Evolutionary conservation across 2,329 filamentous ascomycete species (phyloP).

Genomic region (Fusarium tjaetaba): DNA sequence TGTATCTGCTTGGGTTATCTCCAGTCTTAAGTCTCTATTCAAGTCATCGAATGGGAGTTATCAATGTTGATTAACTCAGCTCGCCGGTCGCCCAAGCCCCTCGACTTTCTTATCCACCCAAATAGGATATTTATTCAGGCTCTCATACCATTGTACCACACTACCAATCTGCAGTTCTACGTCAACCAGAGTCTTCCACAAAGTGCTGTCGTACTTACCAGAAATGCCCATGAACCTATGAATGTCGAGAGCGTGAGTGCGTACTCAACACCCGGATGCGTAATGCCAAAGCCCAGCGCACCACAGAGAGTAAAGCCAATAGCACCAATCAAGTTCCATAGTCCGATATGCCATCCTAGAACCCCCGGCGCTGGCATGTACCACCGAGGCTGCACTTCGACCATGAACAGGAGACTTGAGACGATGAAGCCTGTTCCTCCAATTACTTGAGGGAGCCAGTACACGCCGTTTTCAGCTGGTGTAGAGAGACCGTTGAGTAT

Average conservation of each 20-base stretch:
- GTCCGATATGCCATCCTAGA: conserved; percentile 74
- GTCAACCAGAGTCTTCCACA: neutral
- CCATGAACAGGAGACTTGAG: conserved; percentile 68
- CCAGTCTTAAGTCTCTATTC: no score
- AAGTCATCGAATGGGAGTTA: no score
- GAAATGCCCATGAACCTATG: conserved; percentile 60
- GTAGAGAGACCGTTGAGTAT: conserved; percentile 56
- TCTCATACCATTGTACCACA: neutral
- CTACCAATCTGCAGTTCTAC: neutral
- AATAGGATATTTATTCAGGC: neutral
- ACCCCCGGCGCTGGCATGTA: conserved; percentile 64
- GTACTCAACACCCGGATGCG: conserved; percentile 50
- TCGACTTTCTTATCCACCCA: neutral
- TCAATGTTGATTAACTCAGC: no score
- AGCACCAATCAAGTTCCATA: conserved; percentile 72
- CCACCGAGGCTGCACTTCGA: conserved; percentile 73
- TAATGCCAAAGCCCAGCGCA: conserved; percentile 61
- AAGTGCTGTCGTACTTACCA: conserved; percentile 36
- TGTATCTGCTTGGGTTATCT: no score
- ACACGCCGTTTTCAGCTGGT: conserved; percentile 59
- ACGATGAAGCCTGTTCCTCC: conserved; percentile 71
- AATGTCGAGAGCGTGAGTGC: conserved; percentile 61
- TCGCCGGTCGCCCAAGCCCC: neutral
- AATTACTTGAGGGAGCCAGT: conserved; percentile 69
- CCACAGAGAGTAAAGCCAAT: conserved; percentile 71